Evolutionary conservation across 2,329 filamentous ascomycete genomes (phyloP).

Genomic region (Arthrobotrys iridis): DNA sequence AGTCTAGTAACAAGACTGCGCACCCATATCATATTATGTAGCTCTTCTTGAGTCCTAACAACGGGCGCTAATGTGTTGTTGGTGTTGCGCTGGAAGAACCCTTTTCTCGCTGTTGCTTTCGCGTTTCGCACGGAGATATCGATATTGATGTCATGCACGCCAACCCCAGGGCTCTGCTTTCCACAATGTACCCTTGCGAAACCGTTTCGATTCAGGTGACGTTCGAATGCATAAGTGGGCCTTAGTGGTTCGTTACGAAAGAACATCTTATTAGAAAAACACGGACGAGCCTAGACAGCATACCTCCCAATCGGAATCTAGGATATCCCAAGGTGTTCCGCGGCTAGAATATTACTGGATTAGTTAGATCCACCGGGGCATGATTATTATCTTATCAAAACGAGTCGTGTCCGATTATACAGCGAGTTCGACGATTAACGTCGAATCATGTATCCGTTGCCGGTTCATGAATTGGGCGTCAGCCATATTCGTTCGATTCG

Average conservation of each 20-base stretch:
- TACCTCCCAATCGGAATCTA: not conserved
- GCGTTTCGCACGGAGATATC: too few species aligned
- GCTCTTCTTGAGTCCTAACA: too few species aligned
- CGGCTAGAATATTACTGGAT: too few species aligned
- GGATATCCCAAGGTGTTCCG: too few species aligned
- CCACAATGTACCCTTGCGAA: not conserved
- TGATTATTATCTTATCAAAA: not conserved
- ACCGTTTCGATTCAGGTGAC: constrained; percentile 36
- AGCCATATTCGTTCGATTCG: not conserved
- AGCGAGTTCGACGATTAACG: not conserved
- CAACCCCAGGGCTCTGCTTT: not conserved
- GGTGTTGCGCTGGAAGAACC: too few species aligned
- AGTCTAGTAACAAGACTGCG: too few species aligned
- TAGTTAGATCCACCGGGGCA: too few species aligned
- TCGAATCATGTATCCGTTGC: not conserved
- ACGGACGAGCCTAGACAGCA: not conserved
- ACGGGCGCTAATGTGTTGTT: too few species aligned
- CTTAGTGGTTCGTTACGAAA: not conserved
- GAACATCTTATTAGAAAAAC: not conserved
- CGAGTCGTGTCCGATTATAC: not conserved
- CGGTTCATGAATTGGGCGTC: not conserved
- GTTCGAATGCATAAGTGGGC: not conserved
- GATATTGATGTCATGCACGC: too few species aligned
- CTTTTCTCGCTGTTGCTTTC: too few species aligned
- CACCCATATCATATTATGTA: too few species aligned